Evolutionary conservation across 257 asterid genomes (phyloP).

Genomic region (Solanum tarijense): DNA sequence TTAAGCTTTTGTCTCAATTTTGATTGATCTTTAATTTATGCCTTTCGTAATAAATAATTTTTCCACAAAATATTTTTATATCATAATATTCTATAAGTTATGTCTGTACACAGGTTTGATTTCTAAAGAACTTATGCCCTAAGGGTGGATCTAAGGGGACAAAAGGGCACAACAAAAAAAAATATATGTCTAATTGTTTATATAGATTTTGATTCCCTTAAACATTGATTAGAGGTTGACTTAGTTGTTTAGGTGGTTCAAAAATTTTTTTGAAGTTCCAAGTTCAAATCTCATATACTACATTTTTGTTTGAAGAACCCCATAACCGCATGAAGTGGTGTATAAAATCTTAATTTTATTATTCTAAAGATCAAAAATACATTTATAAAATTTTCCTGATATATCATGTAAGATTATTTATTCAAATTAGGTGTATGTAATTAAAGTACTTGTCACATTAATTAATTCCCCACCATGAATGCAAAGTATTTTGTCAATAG

Average conservation of each 20-base stretch:
- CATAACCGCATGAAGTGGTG: not conserved
- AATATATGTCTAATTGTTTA: too few relatives aligned
- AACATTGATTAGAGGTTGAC: not conserved
- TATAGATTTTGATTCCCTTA: too few relatives aligned
- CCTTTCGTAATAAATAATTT: too few relatives aligned
- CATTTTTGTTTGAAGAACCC: too few relatives aligned
- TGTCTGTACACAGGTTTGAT: fast-evolving
- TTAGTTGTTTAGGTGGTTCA: not conserved
- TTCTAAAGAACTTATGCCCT: not conserved
- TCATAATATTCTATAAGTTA: too few relatives aligned
- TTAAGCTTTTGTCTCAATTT: not conserved
- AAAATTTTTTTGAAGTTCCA: too few relatives aligned
- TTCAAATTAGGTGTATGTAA: not conserved
- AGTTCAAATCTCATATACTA: too few relatives aligned
- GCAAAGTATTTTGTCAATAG: not conserved
- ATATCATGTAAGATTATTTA: not conserved
- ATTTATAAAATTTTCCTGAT: not conserved
- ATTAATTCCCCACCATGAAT: not conserved
- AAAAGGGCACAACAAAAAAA: too few relatives aligned
- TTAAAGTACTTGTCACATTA: not conserved
- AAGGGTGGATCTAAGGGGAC: too few relatives aligned
- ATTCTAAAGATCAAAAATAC: not conserved
- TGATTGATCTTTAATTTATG: not conserved
- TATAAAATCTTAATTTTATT: not conserved
- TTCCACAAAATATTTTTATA: too few relatives aligned